phyloP scores from a whole-genome alignment of 176 grass and related monocot species.

The Juncus inflexus region DNA sequence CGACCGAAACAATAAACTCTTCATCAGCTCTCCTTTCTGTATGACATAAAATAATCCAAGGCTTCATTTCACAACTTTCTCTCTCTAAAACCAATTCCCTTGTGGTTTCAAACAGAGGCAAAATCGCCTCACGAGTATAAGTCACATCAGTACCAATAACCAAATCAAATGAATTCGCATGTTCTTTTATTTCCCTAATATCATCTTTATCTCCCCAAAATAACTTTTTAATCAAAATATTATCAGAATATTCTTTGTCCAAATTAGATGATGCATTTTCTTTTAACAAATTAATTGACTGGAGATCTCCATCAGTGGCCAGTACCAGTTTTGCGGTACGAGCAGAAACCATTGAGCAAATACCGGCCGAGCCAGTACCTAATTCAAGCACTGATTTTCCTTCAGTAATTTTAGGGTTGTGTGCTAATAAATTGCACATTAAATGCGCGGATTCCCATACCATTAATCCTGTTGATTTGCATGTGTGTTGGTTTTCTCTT shows the following conservation, averaged over 20 bases:
- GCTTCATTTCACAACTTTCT: constrained; percentile 13
- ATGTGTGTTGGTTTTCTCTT: constrained; percentile 89
- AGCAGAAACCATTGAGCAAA: constrained; percentile 83
- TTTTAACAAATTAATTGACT: constrained; percentile 61
- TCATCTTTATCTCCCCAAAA: constrained; percentile 70
- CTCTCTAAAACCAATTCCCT: constrained; percentile 51
- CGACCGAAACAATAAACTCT: constrained; percentile 45
- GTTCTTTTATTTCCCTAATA: constrained; percentile 33
- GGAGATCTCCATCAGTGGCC: constrained; percentile 75
- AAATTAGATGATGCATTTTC: constrained; percentile 62
- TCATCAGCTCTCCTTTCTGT: constrained; percentile 72
- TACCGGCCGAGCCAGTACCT: constrained; percentile 75
- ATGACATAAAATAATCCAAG: constrained; percentile 72
- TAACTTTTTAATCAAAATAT: constrained; percentile 43
- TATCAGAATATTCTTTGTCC: constrained; percentile 37
- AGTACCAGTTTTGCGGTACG: constrained; percentile 50
- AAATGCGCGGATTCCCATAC: constrained; percentile 88
- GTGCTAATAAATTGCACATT: constrained; percentile 66
- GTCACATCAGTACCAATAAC: constrained; percentile 88
- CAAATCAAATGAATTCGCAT: constrained; percentile 57
- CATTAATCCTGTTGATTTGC: constrained; percentile 88
- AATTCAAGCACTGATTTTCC: constrained; percentile 82
- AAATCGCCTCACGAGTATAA: constrained; percentile 66
- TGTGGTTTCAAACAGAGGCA: constrained; percentile 72
- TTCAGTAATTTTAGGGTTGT: constrained; percentile 66